Evolutionary conservation across 164 flowering plant genomes (phyloP), one percentile per base, ranked within the genome.

Genomic region (Pachysandra terminalis): DNA sequence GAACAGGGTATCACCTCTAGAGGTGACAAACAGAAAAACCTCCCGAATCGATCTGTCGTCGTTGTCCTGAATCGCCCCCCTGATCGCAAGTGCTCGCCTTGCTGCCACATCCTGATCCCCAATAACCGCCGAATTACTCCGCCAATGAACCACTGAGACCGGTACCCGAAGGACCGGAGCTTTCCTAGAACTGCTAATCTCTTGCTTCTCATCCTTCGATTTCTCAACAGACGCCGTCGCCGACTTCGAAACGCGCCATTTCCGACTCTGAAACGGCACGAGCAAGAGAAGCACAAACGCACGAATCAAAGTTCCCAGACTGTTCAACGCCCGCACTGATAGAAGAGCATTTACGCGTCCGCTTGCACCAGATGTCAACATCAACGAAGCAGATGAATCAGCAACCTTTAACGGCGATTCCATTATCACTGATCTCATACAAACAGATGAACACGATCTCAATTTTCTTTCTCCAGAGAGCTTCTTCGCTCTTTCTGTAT

Each of bases 301-400:
- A 6, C 74, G 71, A 17, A 87, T 40, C 16, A 86, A 45, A 77
- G 68, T 63, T 23, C 74, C 21, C 19, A 87, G 60, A 23, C 81
- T 74, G 71, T 61, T 74, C 67, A 82, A 69, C 21, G 78, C 79
- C 1, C 82, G 78, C 37, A 79, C 19, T 7, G 92, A 87, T 0
- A 87, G 66, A 6, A 87, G 71, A n/a, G 89, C 92, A 69, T 66
- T 86, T 26, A 83, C 69, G 3, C 88, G 79, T 1, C 87, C 89
- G 66, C 86, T 90, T 0, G 92, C 90, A 10, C 92, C 96, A 0
- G 92, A 83, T 16, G 90, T 87, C 9, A 89, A 67, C 1, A 89
- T 79, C 73, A 81, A 23, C 56, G 87, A 24, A 22, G 72, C n/a
- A 24, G 78, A 54, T 1, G 69, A n/a, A 13, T 28, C 68, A 3